phyloP scores from a whole-genome alignment of 495 filamentous ascomycete genomes.

The Hapsidospora chrysogenum region DNA sequence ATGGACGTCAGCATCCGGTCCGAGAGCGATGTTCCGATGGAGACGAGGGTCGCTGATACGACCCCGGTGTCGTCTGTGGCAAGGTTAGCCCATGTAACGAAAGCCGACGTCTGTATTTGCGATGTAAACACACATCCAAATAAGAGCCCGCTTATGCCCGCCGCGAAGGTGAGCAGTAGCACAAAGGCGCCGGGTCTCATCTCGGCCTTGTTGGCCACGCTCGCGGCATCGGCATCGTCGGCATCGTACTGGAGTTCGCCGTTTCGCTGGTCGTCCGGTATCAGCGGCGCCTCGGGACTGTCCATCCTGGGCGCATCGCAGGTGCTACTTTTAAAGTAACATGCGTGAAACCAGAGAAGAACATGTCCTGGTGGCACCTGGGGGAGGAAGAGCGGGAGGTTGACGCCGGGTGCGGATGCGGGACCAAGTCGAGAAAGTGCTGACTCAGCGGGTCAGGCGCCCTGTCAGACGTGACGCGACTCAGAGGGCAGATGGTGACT shows the following conservation, averaged over 20 bases:
- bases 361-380: too few relatives aligned
- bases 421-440: too few relatives aligned
- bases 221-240: constrained; percentile 2
- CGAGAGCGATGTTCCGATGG: constrained; percentile 61
- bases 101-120: background rate
- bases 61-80: constrained; percentile 65
- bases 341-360: too few relatives aligned
- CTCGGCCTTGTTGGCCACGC: constrained; percentile 2
- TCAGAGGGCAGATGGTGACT: too few relatives aligned
- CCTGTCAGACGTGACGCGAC: too few relatives aligned
- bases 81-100: constrained; percentile 7
- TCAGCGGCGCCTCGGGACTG: constrained; percentile 1
- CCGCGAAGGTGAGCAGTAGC: constrained; percentile 63
- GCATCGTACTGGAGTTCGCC: constrained; percentile 7
- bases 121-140: constrained; percentile 60
- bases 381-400: too few relatives aligned
- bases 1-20: constrained; percentile 45
- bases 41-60: constrained; percentile 75
- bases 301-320: background rate
- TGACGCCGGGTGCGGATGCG: too few relatives aligned
- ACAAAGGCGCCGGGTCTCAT: constrained; percentile 27
- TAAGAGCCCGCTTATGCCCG: constrained; percentile 69
- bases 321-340: too few relatives aligned
- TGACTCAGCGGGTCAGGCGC: too few relatives aligned
- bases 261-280: constrained; percentile 9